These are phyloP conservation scores for Paramarasmius palmivorus DNA, from an alignment of 1,284 basidiomycete species.

Conservation along the genomic window DNA sequence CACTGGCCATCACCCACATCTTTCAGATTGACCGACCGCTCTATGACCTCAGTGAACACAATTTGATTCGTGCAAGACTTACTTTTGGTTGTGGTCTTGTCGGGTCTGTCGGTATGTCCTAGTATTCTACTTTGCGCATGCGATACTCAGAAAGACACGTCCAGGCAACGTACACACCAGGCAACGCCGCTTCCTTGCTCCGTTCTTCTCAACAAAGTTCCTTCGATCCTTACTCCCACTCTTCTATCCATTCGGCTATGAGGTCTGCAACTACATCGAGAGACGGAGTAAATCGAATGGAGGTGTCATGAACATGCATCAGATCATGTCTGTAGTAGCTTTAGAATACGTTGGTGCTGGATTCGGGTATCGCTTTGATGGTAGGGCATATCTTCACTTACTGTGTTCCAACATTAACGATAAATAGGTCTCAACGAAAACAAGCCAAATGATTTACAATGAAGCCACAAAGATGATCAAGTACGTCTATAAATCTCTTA, in stretches of 20 bases:
- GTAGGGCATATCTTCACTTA: not conserved
- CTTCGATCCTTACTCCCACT: not conserved
- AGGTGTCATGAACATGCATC: not conserved
- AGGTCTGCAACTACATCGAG: not conserved
- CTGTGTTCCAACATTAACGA: not conserved
- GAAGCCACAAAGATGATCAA: not conserved
- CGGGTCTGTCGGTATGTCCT: not conserved
- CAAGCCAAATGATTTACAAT: not conserved
- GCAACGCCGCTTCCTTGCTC: not conserved
- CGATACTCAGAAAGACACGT: no score
- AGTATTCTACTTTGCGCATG: not conserved
- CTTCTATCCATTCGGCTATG: constrained; percentile 3
- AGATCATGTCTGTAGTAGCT: constrained; percentile 1
- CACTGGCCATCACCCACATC: not conserved
- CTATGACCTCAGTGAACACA: not conserved
- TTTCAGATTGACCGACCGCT: constrained; percentile 1
- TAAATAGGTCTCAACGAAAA: not conserved
- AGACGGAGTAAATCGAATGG: not conserved
- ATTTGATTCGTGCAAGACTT: not conserved
- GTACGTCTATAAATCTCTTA: not conserved
- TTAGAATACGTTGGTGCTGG: constrained; percentile 3
- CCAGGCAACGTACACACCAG: not conserved
- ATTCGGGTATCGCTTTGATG: not conserved
- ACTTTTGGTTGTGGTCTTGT: not conserved
- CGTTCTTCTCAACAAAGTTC: not conserved